Evolutionary conservation across 2,329 filamentous ascomycete species (phyloP).

Genomic region (Dryadomyces sulphureus): DNA sequence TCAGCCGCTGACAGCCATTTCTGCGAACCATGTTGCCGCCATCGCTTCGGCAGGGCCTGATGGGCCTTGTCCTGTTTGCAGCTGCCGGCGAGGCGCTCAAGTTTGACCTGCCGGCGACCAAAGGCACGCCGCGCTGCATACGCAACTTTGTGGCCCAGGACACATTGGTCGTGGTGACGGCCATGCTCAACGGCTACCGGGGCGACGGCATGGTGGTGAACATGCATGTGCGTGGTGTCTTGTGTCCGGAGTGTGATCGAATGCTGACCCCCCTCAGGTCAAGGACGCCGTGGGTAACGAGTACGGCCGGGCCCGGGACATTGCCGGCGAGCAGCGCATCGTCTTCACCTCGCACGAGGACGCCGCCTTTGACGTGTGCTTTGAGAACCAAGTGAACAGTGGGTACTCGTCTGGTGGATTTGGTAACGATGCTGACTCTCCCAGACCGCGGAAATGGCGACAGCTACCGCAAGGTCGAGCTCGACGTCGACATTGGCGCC

Average conservation of each 20-base stretch:
- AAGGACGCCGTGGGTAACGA: constrained; percentile 91
- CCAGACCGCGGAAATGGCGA: constrained; percentile 20
- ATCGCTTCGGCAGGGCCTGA: constrained; percentile 42
- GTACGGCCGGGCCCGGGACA: constrained; percentile 80
- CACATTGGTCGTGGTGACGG: constrained; percentile 89
- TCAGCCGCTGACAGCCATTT: neutral
- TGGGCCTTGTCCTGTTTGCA: constrained; percentile 41
- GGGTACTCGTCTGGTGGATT: neutral
- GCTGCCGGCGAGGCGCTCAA: constrained; percentile 57
- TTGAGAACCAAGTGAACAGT: constrained; percentile 61
- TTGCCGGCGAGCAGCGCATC: constrained; percentile 81
- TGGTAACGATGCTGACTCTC: neutral
- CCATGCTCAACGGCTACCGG: constrained; percentile 68
- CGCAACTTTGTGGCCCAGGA: constrained; percentile 89
- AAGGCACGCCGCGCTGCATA: constrained; percentile 67
- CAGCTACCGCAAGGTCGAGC: constrained; percentile 61
- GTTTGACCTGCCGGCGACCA: constrained; percentile 73
- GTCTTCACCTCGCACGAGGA: constrained; percentile 89
- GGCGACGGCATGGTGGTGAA: constrained; percentile 90
- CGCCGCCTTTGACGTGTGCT: constrained; percentile 91
- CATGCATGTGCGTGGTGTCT: constrained; percentile 56
- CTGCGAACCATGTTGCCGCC: constrained; percentile 15
- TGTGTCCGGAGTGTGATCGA: neutral
- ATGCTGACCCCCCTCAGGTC: constrained; percentile 43
- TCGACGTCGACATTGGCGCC: constrained; percentile 91